phyloP scores from a whole-genome alignment of 1,139 yeast species.

The Keqinozyma sinolaborantium region DNA sequence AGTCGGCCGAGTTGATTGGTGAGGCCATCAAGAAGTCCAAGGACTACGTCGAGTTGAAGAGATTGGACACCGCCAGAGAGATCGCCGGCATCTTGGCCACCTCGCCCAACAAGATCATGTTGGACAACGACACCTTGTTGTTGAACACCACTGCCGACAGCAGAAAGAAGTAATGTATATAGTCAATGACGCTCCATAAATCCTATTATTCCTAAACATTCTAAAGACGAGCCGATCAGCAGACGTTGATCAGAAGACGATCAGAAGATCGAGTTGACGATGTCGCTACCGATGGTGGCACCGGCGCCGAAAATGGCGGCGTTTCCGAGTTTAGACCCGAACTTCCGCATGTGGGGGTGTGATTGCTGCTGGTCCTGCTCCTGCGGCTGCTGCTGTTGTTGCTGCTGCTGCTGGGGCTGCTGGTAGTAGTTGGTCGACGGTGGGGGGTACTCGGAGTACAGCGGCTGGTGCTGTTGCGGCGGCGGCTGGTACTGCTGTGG shows the following conservation, averaged over 20 bases:
- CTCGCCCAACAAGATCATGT: conserved; percentile 87
- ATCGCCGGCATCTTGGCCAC: conserved; percentile 81
- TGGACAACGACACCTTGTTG: conserved; percentile 89
- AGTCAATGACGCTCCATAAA: conserved; percentile 1
- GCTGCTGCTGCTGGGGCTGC: conserved; percentile 26
- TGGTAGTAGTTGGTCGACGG: conserved; percentile 42
- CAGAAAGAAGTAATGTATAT: conserved; percentile 27
- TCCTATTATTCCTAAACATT: not conserved
- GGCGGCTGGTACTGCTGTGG: conserved; percentile 13
- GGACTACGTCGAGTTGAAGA: conserved; percentile 94
- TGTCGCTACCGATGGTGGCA: conserved; percentile 87
- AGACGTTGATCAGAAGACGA: not conserved
- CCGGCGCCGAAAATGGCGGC: conserved; percentile 98
- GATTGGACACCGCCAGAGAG: conserved; percentile 95
- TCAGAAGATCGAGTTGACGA: conserved; percentile 81
- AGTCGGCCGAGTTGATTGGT: conserved; percentile 96
- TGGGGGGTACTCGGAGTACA: no score
- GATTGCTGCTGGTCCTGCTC: conserved; percentile 21
- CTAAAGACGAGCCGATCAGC: conserved; percentile 1
- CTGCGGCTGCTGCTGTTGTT: conserved; percentile 13
- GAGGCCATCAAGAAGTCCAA: conserved; percentile 95
- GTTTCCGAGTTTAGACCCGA: conserved; percentile 83
- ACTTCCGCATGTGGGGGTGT: conserved; percentile 49
- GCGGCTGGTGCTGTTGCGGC: conserved; percentile 22
- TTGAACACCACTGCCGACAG: conserved; percentile 81